Evolutionary conservation across 2,329 filamentous ascomycete species (phyloP).

Genomic region (Cladosporium sp.): DNA sequence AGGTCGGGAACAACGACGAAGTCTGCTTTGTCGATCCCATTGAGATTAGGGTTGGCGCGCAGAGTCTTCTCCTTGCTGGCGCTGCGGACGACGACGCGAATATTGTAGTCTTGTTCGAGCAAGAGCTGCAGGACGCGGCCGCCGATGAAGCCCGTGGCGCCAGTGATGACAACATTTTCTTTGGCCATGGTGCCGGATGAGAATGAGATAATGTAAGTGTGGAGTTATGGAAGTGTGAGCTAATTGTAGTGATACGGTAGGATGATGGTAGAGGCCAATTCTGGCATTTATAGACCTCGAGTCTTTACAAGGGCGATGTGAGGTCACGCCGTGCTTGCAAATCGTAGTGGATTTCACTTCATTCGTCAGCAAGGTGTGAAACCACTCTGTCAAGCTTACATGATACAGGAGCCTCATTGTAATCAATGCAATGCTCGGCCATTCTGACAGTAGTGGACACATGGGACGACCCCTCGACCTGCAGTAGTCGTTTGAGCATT

Average conservation of each 20-base stretch:
- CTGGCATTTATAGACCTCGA: no score
- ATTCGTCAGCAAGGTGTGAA: not conserved
- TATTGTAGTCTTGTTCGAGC: slow-evolving; percentile 18
- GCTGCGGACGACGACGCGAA: slow-evolving; percentile 24
- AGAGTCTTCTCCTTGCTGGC: slow-evolving; percentile 15
- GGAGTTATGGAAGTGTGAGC: not conserved
- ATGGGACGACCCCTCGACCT: no score
- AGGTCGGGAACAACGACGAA: slow-evolving; percentile 37
- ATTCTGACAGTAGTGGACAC: no score
- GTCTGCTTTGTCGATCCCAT: slow-evolving; percentile 11
- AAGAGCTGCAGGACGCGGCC: not conserved
- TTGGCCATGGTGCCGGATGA: not conserved
- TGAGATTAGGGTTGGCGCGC: slow-evolving; percentile 11
- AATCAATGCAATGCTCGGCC: not conserved
- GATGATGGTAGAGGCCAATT: not conserved
- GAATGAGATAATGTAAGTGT: not conserved
- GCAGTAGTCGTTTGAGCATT: no score
- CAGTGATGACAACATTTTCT: slow-evolving; percentile 7
- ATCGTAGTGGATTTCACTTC: not conserved
- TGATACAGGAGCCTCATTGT: not conserved
- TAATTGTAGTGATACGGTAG: not conserved
- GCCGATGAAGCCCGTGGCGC: slow-evolving; percentile 10
- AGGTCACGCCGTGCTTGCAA: not conserved
- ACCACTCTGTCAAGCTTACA: not conserved
- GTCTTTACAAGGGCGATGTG: not conserved